These are phyloP conservation scores for Kazachstania taianensis DNA, from an alignment of 805 yeast genomes.

Conservation along the genomic window DNA sequence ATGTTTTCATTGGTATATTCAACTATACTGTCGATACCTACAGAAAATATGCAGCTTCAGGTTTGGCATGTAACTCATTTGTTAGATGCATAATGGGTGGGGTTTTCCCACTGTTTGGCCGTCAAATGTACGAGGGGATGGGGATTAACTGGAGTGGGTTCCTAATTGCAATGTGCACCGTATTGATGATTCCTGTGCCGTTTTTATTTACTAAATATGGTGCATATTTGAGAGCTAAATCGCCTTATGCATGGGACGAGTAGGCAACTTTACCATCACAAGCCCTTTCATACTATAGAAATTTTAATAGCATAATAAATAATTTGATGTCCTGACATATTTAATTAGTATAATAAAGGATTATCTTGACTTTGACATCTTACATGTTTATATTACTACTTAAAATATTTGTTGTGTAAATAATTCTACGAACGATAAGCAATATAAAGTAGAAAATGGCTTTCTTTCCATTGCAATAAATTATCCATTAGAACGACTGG, in stretches of 20 bases:
- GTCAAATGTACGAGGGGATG: slow-evolving; percentile 45
- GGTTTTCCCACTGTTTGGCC: slow-evolving; percentile 46
- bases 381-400: no score
- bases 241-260: slow-evolving; percentile 38
- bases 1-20: slow-evolving; percentile 57
- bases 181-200: slow-evolving; percentile 45
- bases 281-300: no score
- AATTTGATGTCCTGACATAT: no score
- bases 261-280: no score
- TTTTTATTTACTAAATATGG: slow-evolving; percentile 44
- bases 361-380: no score
- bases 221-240: slow-evolving; percentile 33
- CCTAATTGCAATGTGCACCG: slow-evolving; percentile 40
- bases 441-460: no score
- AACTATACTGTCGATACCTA: slow-evolving; percentile 59
- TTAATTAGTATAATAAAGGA: no score
- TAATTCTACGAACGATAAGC: no score
- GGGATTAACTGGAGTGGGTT: slow-evolving; percentile 52
- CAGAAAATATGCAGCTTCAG: slow-evolving; percentile 44
- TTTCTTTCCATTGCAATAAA: no score
- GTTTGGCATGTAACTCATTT: slow-evolving; percentile 41
- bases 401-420: no score
- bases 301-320: no score
- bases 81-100: slow-evolving; percentile 47
- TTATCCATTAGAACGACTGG: no score